Percentiles rank a stretch among this genome's conserved stretches.
Conservation (phyloP, 345 rosid genomes). For the Luvunga scandens region DNA sequence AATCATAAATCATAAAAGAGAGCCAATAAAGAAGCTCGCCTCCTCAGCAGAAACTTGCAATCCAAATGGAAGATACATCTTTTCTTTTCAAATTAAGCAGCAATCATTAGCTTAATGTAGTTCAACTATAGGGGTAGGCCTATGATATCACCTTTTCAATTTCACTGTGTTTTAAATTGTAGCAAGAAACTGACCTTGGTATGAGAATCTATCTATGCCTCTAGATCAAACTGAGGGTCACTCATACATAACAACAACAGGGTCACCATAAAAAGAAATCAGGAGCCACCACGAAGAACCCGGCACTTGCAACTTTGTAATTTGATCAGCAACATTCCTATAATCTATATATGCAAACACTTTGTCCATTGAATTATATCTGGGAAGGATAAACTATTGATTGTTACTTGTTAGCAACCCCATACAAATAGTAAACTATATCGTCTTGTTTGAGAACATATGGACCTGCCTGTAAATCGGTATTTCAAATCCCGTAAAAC, state of each 20-base stretch:
- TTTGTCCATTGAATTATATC: neutral
- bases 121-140: neutral
- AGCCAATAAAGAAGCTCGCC: slow-evolving; percentile 7
- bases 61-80: slow-evolving; percentile 10
- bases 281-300: slow-evolving; percentile 13
- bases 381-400: neutral
- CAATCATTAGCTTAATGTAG: neutral
- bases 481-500: too few relatives aligned
- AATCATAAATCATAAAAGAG: neutral
- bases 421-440: too few relatives aligned
- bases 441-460: too few relatives aligned
- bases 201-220: neutral
- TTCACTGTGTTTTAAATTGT: neutral
- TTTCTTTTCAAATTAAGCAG: slow-evolving; percentile 12
- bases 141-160: neutral
- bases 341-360: neutral
- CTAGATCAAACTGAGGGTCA: neutral
- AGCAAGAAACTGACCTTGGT: slow-evolving; percentile 2
- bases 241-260: neutral
- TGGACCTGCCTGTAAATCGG: too few relatives aligned
- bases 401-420: neutral
- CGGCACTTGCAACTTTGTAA: neutral
- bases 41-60: slow-evolving; percentile 18
- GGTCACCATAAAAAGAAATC: slow-evolving; percentile 16
- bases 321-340: neutral